Percentiles rank a stretch among this genome's conserved stretches.
phyloP scores from a whole-genome alignment of 176 grass and related monocot genomes.

The Panicum miliaceum region DNA sequence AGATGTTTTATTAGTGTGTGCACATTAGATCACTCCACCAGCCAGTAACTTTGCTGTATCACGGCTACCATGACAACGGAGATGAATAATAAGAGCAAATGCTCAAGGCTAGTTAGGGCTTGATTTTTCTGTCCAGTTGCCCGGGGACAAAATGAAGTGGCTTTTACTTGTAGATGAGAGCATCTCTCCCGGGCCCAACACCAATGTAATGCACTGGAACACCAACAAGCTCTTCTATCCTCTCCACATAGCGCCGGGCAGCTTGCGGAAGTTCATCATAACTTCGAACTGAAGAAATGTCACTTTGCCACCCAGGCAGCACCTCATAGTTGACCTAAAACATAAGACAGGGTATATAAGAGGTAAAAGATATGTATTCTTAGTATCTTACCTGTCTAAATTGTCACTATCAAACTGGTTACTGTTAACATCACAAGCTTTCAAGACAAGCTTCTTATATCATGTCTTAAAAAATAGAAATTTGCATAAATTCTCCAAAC shows the following conservation, averaged over 20 bases:
- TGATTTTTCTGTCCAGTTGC: background rate
- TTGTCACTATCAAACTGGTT: background rate
- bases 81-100: constrained; percentile 28
- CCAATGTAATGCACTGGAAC: constrained; percentile 79
- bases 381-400: background rate
- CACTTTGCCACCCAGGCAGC: constrained; percentile 71
- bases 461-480: background rate
- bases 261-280: constrained; percentile 69
- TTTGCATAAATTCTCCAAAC: background rate
- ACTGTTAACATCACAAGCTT: background rate
- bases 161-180: constrained; percentile 78
- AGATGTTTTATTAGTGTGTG: constrained; percentile 49
- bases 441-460: background rate
- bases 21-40: constrained; percentile 38
- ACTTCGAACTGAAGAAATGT: constrained; percentile 69
- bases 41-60: constrained; percentile 35
- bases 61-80: constrained; percentile 24
- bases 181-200: constrained; percentile 76
- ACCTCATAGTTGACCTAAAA: constrained; percentile 78
- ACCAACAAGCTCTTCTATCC: constrained; percentile 84
- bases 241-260: constrained; percentile 67
- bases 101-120: constrained; percentile 22
- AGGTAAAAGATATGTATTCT: background rate
- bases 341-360: constrained; percentile 22
- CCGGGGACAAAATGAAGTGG: background rate